These are phyloP conservation scores for Oryza longistaminata DNA, from an alignment of 176 grass and related monocot genomes.

Conservation along the genomic window DNA sequence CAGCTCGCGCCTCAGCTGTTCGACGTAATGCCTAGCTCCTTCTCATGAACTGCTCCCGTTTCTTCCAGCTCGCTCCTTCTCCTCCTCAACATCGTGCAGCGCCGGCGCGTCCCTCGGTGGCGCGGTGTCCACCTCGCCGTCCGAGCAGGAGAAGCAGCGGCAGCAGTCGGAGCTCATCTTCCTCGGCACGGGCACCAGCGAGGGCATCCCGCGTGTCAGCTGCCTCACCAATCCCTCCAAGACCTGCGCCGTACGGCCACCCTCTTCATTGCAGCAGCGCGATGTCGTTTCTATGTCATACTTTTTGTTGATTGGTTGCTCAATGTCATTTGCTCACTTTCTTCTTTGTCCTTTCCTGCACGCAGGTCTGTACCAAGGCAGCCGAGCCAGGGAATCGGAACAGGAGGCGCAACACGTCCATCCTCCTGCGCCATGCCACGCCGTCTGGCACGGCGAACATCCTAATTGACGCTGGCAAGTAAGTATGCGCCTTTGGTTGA, in stretches of 20 bases:
- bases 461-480: constrained; percentile 89
- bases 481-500: constrained; percentile 58
- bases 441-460: constrained; percentile 65
- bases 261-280: not conserved
- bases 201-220: constrained; percentile 89
- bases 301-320: not conserved
- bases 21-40: constrained; percentile 32
- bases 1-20: constrained; percentile 14
- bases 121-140: not conserved
- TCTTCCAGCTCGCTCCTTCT: constrained; percentile 32
- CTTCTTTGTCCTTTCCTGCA: not conserved
- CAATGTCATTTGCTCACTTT: not conserved
- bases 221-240: constrained; percentile 77
- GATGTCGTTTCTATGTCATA: not conserved
- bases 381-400: constrained; percentile 61
- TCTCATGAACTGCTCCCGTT: not conserved
- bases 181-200: constrained; percentile 90
- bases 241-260: constrained; percentile 57
- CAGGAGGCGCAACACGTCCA: constrained; percentile 82
- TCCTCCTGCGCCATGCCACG: constrained; percentile 64
- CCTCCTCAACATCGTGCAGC: not conserved
- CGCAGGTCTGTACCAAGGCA: constrained; percentile 80
- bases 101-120: not conserved
- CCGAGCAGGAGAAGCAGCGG: not conserved
- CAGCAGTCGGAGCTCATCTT: constrained; percentile 82